Conservation (phyloP, 306 rosid species). For the Lablab purpureus region DNA sequence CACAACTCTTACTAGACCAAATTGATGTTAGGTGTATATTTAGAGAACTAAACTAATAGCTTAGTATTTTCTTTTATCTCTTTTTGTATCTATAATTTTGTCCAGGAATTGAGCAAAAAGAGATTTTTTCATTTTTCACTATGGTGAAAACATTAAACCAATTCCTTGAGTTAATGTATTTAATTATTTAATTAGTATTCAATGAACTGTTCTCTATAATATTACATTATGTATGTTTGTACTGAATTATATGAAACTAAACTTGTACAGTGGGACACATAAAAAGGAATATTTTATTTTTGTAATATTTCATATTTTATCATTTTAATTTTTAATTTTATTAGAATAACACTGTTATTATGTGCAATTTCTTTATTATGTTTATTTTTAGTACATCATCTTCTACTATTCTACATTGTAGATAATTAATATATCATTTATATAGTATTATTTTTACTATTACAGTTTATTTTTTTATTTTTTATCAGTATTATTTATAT, state of each 20-base stretch:
- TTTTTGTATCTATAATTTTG: constrained; percentile 49
- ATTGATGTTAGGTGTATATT: constrained; percentile 10
- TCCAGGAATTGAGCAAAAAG: constrained; percentile 36
- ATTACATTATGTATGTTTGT: not conserved
- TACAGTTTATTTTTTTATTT: too few relatives aligned
- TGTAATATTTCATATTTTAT: not conserved
- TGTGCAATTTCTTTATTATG: too few relatives aligned
- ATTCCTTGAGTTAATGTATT: constrained; percentile 50
- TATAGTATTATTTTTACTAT: too few relatives aligned
- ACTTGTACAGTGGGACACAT: too few relatives aligned
- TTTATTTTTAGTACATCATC: too few relatives aligned
- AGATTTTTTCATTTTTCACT: constrained; percentile 5
- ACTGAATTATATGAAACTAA: not conserved
- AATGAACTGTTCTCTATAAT: constrained; percentile 17
- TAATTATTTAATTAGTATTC: constrained; percentile 40
- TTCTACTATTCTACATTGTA: too few relatives aligned
- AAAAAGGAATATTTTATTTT: too few relatives aligned
- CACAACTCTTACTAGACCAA: not conserved
- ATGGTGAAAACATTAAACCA: constrained; percentile 46
- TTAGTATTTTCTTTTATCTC: not conserved
- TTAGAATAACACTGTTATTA: too few relatives aligned
- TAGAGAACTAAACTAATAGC: not conserved
- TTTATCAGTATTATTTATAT: too few relatives aligned
- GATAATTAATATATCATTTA: too few relatives aligned
- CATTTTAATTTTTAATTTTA: too few relatives aligned